A percentile compares a stretch with the other conserved stretches of the same genome.
Conservation (phyloP, 192 early-diverging fungal species). For the Gaertneriomyces sp. region DNA sequence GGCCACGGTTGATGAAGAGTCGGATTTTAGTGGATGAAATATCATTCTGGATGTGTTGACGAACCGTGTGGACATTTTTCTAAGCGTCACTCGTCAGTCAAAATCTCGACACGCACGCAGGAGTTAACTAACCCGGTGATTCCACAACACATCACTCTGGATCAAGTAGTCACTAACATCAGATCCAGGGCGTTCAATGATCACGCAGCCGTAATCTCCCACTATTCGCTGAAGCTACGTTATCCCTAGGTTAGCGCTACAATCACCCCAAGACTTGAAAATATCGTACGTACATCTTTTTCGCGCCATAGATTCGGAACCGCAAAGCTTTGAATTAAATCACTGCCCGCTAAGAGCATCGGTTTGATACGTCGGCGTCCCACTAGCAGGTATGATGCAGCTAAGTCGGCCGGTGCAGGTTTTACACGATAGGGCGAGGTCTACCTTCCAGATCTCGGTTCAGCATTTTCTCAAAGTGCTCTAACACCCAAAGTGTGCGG, state of each 20-base stretch:
- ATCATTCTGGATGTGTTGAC: constrained; percentile 97
- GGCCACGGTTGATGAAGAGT: constrained; percentile 86
- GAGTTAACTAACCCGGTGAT: constrained; percentile 63
- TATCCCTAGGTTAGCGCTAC: background rate
- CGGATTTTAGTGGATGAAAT: constrained; percentile 96
- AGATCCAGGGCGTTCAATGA: constrained; percentile 91
- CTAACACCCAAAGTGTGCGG: constrained; percentile 83
- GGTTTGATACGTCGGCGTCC: constrained; percentile 65
- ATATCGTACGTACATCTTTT: constrained; percentile 68
- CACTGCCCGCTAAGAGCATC: constrained; percentile 93
- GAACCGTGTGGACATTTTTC: constrained; percentile 89
- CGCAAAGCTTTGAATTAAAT: constrained; percentile 94
- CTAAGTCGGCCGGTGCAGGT: too few species aligned
- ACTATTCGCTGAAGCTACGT: constrained; percentile 82
- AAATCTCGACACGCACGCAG: constrained; percentile 1
- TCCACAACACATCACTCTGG: constrained; percentile 82
- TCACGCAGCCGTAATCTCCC: constrained; percentile 84
- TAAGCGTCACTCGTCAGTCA: constrained; percentile 27
- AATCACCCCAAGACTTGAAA: constrained; percentile 1
- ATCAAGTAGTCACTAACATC: constrained; percentile 93
- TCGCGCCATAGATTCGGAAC: constrained; percentile 83
- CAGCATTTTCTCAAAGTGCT: constrained; percentile 90
- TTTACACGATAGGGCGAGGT: too few species aligned
- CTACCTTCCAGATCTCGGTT: constrained; percentile 51
- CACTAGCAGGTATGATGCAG: constrained; percentile 33